These are phyloP conservation scores for Trichoderma asperellum DNA, from an alignment of 2,329 filamentous ascomycete genomes.

Conservation along the genomic window DNA sequence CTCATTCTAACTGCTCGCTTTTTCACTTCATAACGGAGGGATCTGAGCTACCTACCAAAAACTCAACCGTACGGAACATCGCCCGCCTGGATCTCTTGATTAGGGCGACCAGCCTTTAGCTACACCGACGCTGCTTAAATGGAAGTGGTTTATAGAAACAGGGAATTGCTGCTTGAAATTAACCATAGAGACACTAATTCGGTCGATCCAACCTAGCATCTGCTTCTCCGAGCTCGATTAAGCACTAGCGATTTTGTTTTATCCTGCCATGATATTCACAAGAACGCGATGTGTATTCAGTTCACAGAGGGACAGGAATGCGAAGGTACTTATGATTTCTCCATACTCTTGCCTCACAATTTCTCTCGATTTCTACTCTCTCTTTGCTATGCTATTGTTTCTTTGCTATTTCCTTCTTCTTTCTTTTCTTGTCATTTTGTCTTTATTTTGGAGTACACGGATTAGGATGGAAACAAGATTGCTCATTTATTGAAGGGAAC, in stretches of 20 bases:
- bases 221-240: not conserved
- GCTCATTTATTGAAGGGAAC: conserved; percentile 11
- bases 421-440: not conserved
- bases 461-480: not conserved
- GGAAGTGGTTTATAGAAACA: not conserved
- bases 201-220: not conserved
- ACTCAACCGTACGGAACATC: not conserved
- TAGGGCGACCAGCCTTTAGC: not conserved
- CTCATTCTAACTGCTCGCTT: not conserved
- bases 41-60: too few relatives aligned
- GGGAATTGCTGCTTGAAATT: not conserved
- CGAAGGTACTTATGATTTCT: conserved; percentile 8
- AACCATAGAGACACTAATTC: not conserved
- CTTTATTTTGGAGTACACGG: not conserved
- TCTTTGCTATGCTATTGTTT: not conserved
- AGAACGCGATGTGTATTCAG: not conserved
- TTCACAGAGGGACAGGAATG: not conserved
- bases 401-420: not conserved
- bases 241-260: not conserved
- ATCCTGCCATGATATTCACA: not conserved
- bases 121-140: not conserved
- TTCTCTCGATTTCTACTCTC: not conserved
- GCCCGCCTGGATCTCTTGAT: not conserved
- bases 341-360: not conserved
- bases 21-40: not conserved